Percentiles rank a stretch among this genome's conserved stretches.
phyloP scores from a whole-genome alignment of 129 eudicot genomes.

The Sambucus nigra region DNA sequence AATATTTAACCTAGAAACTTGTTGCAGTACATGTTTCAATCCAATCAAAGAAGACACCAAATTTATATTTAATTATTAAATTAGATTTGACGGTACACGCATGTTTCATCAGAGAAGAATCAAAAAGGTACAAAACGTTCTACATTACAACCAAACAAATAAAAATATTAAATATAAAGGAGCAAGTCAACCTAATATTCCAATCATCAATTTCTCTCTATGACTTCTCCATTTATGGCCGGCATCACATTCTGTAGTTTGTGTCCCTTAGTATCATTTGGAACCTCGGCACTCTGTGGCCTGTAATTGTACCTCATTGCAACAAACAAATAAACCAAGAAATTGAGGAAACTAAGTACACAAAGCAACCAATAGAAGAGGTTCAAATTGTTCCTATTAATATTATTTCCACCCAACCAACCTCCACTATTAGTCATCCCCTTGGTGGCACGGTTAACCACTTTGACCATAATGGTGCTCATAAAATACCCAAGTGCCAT shows the following conservation, averaged over 20 bases:
- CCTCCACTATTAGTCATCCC: slow-evolving; percentile 38
- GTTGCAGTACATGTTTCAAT: too few relatives aligned
- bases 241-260: slow-evolving; percentile 12
- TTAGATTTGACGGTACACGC: neutral
- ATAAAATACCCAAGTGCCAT: slow-evolving; percentile 61
- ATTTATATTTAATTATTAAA: too few relatives aligned
- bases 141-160: neutral
- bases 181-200: too few relatives aligned
- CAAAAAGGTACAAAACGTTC: neutral
- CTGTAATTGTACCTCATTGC: slow-evolving; percentile 65
- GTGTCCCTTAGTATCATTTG: slow-evolving; percentile 8
- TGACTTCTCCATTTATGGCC: neutral
- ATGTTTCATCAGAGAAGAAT: too few relatives aligned
- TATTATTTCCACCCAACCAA: slow-evolving; percentile 68
- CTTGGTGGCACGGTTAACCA: slow-evolving; percentile 47
- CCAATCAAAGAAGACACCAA: too few relatives aligned
- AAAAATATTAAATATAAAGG: too few relatives aligned
- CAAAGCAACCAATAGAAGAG: slow-evolving; percentile 61
- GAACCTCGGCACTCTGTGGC: slow-evolving; percentile 16
- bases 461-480: slow-evolving; percentile 51
- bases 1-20: too few relatives aligned
- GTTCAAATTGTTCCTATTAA: slow-evolving; percentile 55
- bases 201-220: too few relatives aligned
- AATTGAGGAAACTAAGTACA: slow-evolving; percentile 46
- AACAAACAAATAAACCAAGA: slow-evolving; percentile 36